Evolutionary conservation across 1,284 basidiomycete species (phyloP).

Genomic region (Ustilago shanxiensis): DNA sequence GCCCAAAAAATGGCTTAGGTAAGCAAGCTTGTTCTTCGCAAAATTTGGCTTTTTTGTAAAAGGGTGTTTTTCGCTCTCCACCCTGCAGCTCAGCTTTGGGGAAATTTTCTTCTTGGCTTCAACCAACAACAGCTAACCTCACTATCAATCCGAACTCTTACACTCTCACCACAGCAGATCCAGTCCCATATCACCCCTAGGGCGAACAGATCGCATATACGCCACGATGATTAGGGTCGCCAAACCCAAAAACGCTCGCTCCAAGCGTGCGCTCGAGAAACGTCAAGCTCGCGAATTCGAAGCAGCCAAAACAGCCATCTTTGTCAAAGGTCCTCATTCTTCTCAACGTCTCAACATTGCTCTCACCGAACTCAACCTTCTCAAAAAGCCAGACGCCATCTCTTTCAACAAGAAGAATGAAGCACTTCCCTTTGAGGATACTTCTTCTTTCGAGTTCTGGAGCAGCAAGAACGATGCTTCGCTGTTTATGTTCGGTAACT

Average conservation of each 20-base stretch:
- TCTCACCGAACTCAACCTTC: slow-evolving; percentile 78
- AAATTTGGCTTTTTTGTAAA: slow-evolving; percentile 10
- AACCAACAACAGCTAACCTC: neutral
- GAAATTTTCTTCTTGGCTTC: slow-evolving; percentile 11
- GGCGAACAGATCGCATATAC: neutral
- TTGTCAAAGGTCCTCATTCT: slow-evolving; percentile 88
- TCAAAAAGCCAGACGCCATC: slow-evolving; percentile 76
- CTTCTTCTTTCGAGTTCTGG: slow-evolving; percentile 88
- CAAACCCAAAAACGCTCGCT: slow-evolving; percentile 96
- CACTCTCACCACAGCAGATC: neutral
- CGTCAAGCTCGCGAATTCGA: slow-evolving; percentile 87
- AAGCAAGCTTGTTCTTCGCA: slow-evolving; percentile 15
- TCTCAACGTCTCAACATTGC: slow-evolving; percentile 83
- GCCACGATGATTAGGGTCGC: slow-evolving; percentile 58
- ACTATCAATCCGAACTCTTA: neutral
- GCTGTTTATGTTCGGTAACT: slow-evolving; percentile 89
- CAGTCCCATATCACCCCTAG: no score
- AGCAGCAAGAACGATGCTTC: slow-evolving; percentile 92
- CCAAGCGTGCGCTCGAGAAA: slow-evolving; percentile 91
- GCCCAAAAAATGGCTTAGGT: slow-evolving; percentile 26
- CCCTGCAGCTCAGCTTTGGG: slow-evolving; percentile 7
- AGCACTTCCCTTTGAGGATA: slow-evolving; percentile 90
- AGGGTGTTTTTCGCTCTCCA: slow-evolving; percentile 1
- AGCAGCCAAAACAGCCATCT: slow-evolving; percentile 84
- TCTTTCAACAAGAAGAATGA: slow-evolving; percentile 95